Evolutionary conservation across 371 early-diverging fungal genomes (phyloP).

Genomic region (Rhizopus sp.): DNA sequence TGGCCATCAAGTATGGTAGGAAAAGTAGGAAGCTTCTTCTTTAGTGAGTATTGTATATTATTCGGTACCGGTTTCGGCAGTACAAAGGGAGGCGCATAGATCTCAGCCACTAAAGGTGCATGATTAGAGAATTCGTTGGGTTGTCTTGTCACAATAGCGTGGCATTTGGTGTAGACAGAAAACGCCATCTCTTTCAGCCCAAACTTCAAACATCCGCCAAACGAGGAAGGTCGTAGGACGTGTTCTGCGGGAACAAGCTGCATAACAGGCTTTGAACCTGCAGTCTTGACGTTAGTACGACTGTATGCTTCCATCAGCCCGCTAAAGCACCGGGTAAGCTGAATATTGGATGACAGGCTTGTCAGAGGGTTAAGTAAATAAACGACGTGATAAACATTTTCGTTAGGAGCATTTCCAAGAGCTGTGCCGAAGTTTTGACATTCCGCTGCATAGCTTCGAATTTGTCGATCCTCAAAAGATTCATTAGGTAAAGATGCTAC

Average conservation of each 20-base stretch:
- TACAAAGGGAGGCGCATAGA: constrained; percentile 58
- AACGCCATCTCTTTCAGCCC: constrained; percentile 66
- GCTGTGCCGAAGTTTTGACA: constrained; percentile 53
- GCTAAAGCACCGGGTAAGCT: constrained; percentile 58
- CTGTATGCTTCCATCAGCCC: constrained; percentile 38
- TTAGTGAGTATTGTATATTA: constrained; percentile 43
- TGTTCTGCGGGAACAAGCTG: constrained; percentile 67
- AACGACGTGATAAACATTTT: constrained; percentile 50
- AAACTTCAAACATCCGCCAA: constrained; percentile 58
- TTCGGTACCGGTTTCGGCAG: constrained; percentile 48
- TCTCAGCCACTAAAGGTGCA: constrained; percentile 17
- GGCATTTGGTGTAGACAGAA: constrained; percentile 61
- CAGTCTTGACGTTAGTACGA: constrained; percentile 1
- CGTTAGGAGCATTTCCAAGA: constrained; percentile 31
- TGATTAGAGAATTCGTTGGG: constrained; percentile 1
- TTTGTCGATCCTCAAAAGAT: constrained; percentile 40
- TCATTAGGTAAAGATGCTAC: constrained; percentile 36
- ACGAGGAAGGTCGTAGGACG: constrained; percentile 49
- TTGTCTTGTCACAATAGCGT: constrained; percentile 30
- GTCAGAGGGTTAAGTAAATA: constrained; percentile 62
- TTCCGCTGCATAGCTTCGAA: constrained; percentile 53
- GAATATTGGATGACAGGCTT: constrained; percentile 50
- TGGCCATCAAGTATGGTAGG: constrained; percentile 36
- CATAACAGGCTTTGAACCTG: constrained; percentile 45
- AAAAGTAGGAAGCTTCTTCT: constrained; percentile 27